Conservation (phyloP, 2,329 filamentous ascomycete genomes). For the Curvularia sp. region DNA sequence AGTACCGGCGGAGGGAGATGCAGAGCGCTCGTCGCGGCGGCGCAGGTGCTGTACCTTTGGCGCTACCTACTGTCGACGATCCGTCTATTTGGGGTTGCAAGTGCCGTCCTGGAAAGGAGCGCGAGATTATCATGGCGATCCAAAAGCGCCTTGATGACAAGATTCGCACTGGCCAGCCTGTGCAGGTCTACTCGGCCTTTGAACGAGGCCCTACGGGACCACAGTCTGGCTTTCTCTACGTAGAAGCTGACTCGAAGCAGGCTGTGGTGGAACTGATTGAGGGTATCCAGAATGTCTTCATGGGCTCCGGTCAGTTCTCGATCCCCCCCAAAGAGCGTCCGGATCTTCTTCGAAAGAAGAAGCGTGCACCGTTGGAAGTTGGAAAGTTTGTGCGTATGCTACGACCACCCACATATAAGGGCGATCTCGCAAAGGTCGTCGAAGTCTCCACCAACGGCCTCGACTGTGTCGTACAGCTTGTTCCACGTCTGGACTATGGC, state of each 20-base stretch:
- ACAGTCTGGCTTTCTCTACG: conserved; percentile 95
- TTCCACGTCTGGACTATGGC: conserved; percentile 92
- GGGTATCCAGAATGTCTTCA: conserved; percentile 87
- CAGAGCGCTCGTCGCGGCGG: conserved; percentile 42
- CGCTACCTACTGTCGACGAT: conserved; percentile 92
- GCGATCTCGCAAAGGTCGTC: conserved; percentile 89
- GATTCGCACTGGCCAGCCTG: conserved; percentile 75
- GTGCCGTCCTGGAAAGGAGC: conserved; percentile 94
- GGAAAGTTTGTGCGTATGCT: conserved; percentile 92
- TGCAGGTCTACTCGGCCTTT: conserved; percentile 88
- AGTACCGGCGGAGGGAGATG: conserved; percentile 76
- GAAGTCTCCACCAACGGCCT: conserved; percentile 93
- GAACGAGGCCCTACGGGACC: conserved; percentile 76
- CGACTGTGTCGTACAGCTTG: conserved; percentile 83
- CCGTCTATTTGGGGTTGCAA: conserved; percentile 94
- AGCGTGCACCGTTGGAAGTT: conserved; percentile 79
- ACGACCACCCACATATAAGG: conserved; percentile 79
- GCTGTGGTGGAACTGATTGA: conserved; percentile 86
- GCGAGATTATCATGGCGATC: conserved; percentile 85
- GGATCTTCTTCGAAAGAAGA: conserved; percentile 87
- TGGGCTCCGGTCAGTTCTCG: conserved; percentile 82
- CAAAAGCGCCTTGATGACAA: conserved; percentile 89
- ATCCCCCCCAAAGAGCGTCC: conserved; percentile 98
- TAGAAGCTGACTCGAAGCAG: conserved; percentile 86
- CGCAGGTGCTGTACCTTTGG: conserved; percentile 57